Percentiles rank a stretch among this genome's conserved stretches.
These are phyloP conservation scores for Gliomastix tumulicola DNA, from an alignment of 2,329 filamentous ascomycete species.

Conservation along the genomic window DNA sequence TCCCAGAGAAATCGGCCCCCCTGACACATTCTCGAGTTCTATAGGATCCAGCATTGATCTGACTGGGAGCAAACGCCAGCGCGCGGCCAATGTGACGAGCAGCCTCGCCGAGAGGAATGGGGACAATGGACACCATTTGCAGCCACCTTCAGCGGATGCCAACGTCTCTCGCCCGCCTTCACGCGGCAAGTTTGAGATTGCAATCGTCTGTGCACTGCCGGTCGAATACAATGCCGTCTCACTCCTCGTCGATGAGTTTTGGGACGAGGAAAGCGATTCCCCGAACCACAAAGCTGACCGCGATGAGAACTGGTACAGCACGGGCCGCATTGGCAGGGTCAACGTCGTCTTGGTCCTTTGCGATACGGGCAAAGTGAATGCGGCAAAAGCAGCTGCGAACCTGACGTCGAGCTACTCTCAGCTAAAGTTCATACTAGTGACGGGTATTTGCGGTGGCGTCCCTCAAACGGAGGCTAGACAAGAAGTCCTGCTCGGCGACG, in stretches of 20 bases:
- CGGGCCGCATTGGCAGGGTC: slow-evolving; percentile 13
- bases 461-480: slow-evolving; percentile 8
- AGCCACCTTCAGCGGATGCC: too few species aligned
- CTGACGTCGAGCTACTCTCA: slow-evolving; percentile 21
- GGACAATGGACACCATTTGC: too few species aligned
- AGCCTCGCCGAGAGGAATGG: neutral
- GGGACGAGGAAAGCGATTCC: slow-evolving; percentile 1
- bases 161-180: neutral
- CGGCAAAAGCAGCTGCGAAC: slow-evolving; percentile 15
- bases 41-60: too few species aligned
- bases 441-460: slow-evolving; percentile 29
- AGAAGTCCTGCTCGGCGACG: slow-evolving; percentile 20
- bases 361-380: slow-evolving; percentile 17
- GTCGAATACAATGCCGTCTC: slow-evolving; percentile 8
- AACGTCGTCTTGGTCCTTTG: slow-evolving; percentile 17
- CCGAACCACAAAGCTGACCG: slow-evolving; percentile 5
- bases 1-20: too few species aligned
- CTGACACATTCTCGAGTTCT: too few species aligned
- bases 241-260: slow-evolving; percentile 5
- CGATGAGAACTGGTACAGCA: slow-evolving; percentile 10
- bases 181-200: slow-evolving; percentile 3
- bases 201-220: slow-evolving; percentile 6
- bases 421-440: slow-evolving; percentile 23
- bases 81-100: neutral
- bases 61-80: neutral